Base-by-base conservation (phyloP, 345 rosid species). In the Populus pruinosa region DNA sequence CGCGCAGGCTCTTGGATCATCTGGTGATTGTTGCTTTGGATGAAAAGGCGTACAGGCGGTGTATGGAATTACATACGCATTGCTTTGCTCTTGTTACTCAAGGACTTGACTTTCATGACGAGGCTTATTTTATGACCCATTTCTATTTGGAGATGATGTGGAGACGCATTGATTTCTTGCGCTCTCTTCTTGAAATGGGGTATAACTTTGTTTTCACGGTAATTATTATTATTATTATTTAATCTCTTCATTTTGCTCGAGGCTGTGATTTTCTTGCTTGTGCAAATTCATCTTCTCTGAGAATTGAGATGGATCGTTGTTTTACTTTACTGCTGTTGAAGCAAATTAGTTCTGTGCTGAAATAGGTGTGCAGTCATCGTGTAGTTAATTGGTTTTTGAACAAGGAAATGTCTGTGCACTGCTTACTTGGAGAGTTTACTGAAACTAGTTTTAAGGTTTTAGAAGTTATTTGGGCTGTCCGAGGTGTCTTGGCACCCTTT, bases 131-230 rank as follows among this genome's bases (percentile, higher is more conserved):
- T 78, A 95, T 92, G 98, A 92, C 98, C 23, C 78, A 81, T 33
- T 75, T 81, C 43, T 95, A 95, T 85, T 85, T 95, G 89, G 86
- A 86, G 82, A 90, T 93, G 99, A 93, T 93, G 99, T 95, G 99
- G 98, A 90, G 89, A 81, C 87, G 99, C 78, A 88, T 95, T 66
- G 91, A 91, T 59, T 92, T 95, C 81, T 75, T 95, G 61, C 86
- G 86, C 5, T 69, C 89, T 68, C 89, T 95, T 78, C 98, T 95
- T 78, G 97, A 91, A 79, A 27, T 91, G 92, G 98, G 98, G 9
- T 95, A 91, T 80, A 88, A 82, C 77, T 95, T 95, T 33, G 85
- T 95, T 61, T 95, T 93, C 90, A 93, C 99, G 86, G 99, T 95
- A 90, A 78, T 49, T 71, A 53, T 47, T 18, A 53, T 47, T 18